Evolutionary conservation across 2,329 filamentous ascomycete genomes (phyloP).

Genomic region (Beauveria bassiana): DNA sequence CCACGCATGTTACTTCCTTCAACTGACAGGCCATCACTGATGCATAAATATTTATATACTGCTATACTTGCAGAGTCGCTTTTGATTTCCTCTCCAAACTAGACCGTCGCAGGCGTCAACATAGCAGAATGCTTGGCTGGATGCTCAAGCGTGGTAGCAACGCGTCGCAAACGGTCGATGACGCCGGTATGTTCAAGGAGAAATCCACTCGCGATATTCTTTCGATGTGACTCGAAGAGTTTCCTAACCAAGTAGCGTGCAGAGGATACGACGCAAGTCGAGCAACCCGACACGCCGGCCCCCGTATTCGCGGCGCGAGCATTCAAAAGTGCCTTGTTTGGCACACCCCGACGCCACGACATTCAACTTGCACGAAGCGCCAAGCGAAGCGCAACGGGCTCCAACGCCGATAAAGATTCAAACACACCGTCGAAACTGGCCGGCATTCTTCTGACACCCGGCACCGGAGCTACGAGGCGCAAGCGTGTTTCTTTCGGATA

Average conservation of each 20-base stretch:
- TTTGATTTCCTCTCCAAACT: not conserved
- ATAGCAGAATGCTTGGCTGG: slow-evolving; percentile 48
- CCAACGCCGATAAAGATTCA: slow-evolving; percentile 20
- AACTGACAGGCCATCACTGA: not conserved
- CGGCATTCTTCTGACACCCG: slow-evolving; percentile 57
- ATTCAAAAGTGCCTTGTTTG: slow-evolving; percentile 56
- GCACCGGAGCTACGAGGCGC: slow-evolving; percentile 50
- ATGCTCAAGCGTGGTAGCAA: slow-evolving; percentile 41
- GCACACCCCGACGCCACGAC: slow-evolving; percentile 40
- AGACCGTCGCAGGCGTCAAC: too few relatives aligned
- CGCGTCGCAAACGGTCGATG: slow-evolving; percentile 26
- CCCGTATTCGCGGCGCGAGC: slow-evolving; percentile 60
- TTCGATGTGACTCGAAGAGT: not conserved
- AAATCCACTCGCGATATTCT: not conserved
- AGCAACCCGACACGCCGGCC: slow-evolving; percentile 57
- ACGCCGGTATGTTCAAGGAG: slow-evolving; percentile 20
- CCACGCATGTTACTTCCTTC: not conserved
- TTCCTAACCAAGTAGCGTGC: not conserved
- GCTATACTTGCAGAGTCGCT: not conserved
- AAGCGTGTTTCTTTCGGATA: slow-evolving; percentile 60
- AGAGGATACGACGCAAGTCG: slow-evolving; percentile 39
- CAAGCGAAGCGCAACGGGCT: slow-evolving; percentile 19
- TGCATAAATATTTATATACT: not conserved
- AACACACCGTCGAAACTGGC: slow-evolving; percentile 43
- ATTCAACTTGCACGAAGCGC: slow-evolving; percentile 20